phyloP scores from a whole-genome alignment of 2,329 filamentous ascomycete species.

The Nothophaeocryptopus gaeumannii region DNA sequence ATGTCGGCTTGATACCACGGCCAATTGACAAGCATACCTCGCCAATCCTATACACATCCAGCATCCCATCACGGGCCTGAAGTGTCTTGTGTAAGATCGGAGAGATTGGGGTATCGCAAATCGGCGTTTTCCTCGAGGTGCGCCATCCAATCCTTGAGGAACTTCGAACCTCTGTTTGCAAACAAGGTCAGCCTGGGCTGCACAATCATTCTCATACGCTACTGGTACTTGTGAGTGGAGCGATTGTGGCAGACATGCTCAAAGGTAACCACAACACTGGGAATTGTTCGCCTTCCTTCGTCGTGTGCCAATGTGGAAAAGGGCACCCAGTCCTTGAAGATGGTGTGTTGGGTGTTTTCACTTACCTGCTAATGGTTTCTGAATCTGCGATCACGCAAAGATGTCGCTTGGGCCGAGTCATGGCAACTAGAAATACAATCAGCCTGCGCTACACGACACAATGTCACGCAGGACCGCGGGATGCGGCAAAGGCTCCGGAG shows the following conservation, averaged over 20 bases:
- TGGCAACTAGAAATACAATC: constrained; percentile 65
- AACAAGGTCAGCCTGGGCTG: constrained; percentile 2
- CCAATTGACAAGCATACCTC: too few species aligned
- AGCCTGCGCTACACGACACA: constrained; percentile 2
- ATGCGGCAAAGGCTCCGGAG: constrained; percentile 8
- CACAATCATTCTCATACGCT: constrained; percentile 8
- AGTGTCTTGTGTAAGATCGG: constrained; percentile 37
- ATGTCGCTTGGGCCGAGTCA: constrained; percentile 91
- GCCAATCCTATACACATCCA: too few species aligned
- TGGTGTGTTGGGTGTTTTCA: constrained; percentile 25
- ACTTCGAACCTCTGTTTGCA: constrained; percentile 68
- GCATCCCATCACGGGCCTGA: too few species aligned
- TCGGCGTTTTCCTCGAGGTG: constrained; percentile 88
- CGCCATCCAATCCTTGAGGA: constrained; percentile 86
- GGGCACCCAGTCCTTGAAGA: too few species aligned
- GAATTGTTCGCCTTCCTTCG: neutral
- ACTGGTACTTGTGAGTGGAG: too few species aligned
- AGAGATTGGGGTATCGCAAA: constrained; percentile 76
- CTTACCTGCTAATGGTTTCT: constrained; percentile 85
- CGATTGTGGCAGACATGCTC: too few species aligned
- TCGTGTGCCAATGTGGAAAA: too few species aligned
- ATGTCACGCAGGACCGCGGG: neutral
- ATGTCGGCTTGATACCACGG: too few species aligned
- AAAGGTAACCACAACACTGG: neutral
- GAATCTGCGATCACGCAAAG: constrained; percentile 90